Evolutionary conservation across 345 rosid genomes (phyloP).

Genomic region (Durio zibethinus): DNA sequence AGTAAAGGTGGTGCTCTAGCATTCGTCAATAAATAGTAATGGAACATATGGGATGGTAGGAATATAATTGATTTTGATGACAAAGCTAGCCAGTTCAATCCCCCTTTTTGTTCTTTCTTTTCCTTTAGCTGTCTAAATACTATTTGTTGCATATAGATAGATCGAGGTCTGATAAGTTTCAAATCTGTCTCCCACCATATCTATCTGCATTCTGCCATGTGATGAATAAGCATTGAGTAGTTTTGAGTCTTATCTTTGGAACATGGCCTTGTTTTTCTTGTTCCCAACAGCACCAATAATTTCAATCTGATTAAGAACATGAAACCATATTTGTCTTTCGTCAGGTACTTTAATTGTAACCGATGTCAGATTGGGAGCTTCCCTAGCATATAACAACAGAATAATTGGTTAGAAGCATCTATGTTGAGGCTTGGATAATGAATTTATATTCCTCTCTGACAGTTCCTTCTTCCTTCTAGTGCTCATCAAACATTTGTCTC

Average conservation of each 20-base stretch:
- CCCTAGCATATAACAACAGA: neutral
- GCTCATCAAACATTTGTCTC: constrained; percentile 3
- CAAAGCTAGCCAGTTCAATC: neutral
- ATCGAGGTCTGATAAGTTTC: neutral
- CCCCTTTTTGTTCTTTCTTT: neutral
- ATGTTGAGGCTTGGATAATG: neutral
- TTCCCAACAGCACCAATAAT: too few relatives aligned
- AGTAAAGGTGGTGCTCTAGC: constrained; percentile 8
- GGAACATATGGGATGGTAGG: constrained; percentile 6
- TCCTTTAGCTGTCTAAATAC: neutral
- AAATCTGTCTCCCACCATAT: neutral
- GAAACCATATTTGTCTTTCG: neutral
- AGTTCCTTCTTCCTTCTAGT: neutral
- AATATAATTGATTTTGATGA: neutral
- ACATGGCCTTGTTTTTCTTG: too few relatives aligned
- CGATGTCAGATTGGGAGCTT: neutral
- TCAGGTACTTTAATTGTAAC: neutral
- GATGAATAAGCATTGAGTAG: neutral
- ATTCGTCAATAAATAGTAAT: neutral
- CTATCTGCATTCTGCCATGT: neutral
- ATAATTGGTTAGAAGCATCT: constrained; percentile 1
- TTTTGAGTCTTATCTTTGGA: neutral
- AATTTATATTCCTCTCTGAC: neutral
- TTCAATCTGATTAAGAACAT: neutral
- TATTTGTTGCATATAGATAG: neutral